Evolutionary conservation across 2,329 filamentous ascomycete genomes (phyloP).

Genomic region (Fusarium sublunatum): DNA sequence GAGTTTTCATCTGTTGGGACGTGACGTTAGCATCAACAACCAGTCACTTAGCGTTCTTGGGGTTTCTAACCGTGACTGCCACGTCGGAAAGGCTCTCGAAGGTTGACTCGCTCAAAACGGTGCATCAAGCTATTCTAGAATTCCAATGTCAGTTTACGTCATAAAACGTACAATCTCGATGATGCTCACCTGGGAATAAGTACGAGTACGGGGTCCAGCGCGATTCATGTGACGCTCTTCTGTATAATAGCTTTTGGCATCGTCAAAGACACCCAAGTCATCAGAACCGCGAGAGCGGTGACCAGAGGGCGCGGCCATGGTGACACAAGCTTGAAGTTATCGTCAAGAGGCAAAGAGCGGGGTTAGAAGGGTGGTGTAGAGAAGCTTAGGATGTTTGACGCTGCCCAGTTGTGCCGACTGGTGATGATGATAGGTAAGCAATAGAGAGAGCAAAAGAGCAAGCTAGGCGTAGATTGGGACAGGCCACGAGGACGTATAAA

Average conservation of each 20-base stretch:
- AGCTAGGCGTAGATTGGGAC: conserved; percentile 23
- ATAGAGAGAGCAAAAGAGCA: conserved; percentile 14
- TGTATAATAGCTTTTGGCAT: conserved; percentile 69
- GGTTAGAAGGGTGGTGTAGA: conserved; percentile 8
- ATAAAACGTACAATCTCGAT: neutral
- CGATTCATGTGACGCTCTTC: conserved; percentile 65
- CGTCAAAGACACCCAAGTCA: conserved; percentile 65
- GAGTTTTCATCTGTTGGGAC: conserved; percentile 74
- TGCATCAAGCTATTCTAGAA: conserved; percentile 63
- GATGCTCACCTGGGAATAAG: conserved; percentile 64
- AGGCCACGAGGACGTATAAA: conserved; percentile 32
- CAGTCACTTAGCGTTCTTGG: neutral
- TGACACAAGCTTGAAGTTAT: conserved; percentile 19
- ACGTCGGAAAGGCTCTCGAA: conserved; percentile 66
- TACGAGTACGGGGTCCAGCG: conserved; percentile 63
- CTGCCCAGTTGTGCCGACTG: conserved; percentile 24
- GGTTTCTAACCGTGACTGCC: conserved; percentile 66
- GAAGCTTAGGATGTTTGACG: conserved; percentile 16
- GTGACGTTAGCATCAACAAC: conserved; percentile 13
- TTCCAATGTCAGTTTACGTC: conserved; percentile 44
- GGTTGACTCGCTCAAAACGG: conserved; percentile 63
- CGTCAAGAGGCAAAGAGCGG: conserved; percentile 14
- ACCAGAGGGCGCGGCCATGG: conserved; percentile 46
- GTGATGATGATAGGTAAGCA: conserved; percentile 12
- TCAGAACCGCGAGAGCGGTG: conserved; percentile 53